phyloP scores from a whole-genome alignment of 129 eudicot species.

The Arctium lappa region DNA sequence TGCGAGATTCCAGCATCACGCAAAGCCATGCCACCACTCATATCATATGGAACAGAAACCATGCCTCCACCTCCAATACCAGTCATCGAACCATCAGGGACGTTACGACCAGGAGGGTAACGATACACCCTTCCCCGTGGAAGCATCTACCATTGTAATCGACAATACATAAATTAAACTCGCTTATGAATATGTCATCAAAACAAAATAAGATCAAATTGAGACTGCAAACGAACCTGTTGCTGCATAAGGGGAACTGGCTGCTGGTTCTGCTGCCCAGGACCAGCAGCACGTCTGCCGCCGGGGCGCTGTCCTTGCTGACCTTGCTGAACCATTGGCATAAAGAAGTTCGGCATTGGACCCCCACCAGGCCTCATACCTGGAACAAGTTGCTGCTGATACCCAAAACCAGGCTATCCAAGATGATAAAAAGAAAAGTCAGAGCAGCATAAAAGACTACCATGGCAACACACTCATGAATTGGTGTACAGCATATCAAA shows the following conservation, averaged over 20 bases:
- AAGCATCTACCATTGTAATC: background rate
- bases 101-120: conserved; percentile 60
- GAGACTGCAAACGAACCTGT: conserved; percentile 51
- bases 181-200: background rate
- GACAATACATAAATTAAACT: background rate
- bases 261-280: conserved; percentile 59
- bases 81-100: conserved; percentile 52
- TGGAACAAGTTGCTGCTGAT: conserved; percentile 90
- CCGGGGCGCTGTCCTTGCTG: conserved; percentile 80
- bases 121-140: conserved; percentile 66
- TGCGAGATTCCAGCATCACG: conserved; percentile 15
- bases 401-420: conserved; percentile 81
- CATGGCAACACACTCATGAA: background rate
- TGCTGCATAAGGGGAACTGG: conserved; percentile 60
- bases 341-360: conserved; percentile 69
- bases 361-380: conserved; percentile 74
- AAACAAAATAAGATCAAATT: background rate
- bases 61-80: conserved; percentile 56
- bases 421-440: background rate
- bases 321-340: conserved; percentile 81
- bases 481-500: background rate
- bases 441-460: background rate
- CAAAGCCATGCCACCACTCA: conserved; percentile 35
- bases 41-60: conserved; percentile 62
- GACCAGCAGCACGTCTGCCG: conserved; percentile 53